These are phyloP conservation scores for Primulina tabacum DNA, from an alignment of 257 asterid species.

Conservation along the genomic window DNA sequence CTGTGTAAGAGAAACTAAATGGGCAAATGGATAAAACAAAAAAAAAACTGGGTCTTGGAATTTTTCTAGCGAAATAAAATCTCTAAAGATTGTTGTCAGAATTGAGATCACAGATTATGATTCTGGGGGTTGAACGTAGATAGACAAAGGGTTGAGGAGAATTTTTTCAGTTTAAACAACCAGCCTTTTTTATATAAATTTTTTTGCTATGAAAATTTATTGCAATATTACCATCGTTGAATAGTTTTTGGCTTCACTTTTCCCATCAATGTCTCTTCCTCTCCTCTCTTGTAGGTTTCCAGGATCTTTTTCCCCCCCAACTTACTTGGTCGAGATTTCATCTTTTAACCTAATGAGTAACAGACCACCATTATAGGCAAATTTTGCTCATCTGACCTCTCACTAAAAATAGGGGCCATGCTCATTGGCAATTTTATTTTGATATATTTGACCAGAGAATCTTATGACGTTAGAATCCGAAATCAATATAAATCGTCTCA, in stretches of 20 bases:
- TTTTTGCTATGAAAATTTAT: too few species aligned
- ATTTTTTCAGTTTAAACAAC: not conserved
- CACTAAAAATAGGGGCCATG: conserved; percentile 12
- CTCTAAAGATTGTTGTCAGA: conserved; percentile 63
- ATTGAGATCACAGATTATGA: conserved; percentile 66
- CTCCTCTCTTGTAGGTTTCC: conserved; percentile 23
- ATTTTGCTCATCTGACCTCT: conserved; percentile 34
- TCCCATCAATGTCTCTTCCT: conserved; percentile 11
- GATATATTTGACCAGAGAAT: too few species aligned
- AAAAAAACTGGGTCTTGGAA: conserved; percentile 44
- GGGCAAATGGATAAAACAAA: conserved; percentile 54
- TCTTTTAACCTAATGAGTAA: conserved; percentile 30
- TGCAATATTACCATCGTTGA: conserved; percentile 23
- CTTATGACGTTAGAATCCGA: too few species aligned
- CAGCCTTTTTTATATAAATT: conserved; percentile 2
- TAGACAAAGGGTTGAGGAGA: conserved; percentile 20
- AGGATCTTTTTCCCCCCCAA: conserved; percentile 26
- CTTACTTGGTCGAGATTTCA: conserved; percentile 38
- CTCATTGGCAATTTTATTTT: too few species aligned
- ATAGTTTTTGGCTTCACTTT: conserved; percentile 23
- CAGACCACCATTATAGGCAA: conserved; percentile 51
- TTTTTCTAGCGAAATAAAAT: conserved; percentile 42
- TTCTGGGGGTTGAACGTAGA: conserved; percentile 25
- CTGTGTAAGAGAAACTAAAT: conserved; percentile 52
- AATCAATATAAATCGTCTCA: too few species aligned